A percentile compares a stretch with the other conserved stretches of the same genome.
phyloP scores from a whole-genome alignment of 305 asterid species.

The Solanum hybrid region DNA sequence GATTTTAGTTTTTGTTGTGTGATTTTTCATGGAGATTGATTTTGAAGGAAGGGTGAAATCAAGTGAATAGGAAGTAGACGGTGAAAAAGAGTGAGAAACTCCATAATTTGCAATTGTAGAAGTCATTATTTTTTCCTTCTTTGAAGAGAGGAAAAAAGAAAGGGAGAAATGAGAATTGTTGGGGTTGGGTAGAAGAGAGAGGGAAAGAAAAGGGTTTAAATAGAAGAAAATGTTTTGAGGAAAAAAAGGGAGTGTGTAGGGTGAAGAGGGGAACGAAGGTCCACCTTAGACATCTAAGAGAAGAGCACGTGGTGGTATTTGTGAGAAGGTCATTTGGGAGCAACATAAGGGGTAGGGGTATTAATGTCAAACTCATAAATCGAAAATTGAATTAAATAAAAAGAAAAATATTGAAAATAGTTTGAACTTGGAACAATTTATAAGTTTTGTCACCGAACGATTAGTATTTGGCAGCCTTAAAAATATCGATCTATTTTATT shows the following conservation, averaged over 20 bases:
- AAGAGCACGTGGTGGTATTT: constrained; percentile 57
- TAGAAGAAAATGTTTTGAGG: constrained; percentile 12
- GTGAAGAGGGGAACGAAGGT: constrained; percentile 27
- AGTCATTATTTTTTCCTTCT: constrained; percentile 10
- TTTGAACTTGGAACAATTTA: no score
- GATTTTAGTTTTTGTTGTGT: constrained; percentile 10
- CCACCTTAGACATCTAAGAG: constrained; percentile 24
- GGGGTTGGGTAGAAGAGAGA: not conserved
- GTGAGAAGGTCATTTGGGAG: constrained; percentile 20
- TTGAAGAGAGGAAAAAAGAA: not conserved
- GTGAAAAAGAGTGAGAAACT: constrained; percentile 6
- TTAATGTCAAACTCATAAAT: not conserved
- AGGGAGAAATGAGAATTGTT: not conserved
- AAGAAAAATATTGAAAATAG: no score
- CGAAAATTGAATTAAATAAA: not conserved
- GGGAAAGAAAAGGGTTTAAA: constrained; percentile 6
- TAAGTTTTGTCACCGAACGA: not conserved
- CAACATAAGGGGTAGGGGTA: not conserved
- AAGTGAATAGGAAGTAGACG: constrained; percentile 1
- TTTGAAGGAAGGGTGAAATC: constrained; percentile 8
- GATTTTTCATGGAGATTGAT: constrained; percentile 25
- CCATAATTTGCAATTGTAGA: constrained; percentile 4
- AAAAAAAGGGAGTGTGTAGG: constrained; percentile 14
- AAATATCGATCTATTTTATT: no score
- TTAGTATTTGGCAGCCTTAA: not conserved